These are phyloP conservation scores for Dictyostelium brefeldianum DNA, from an alignment of 78 protist species.

Conservation along the genomic window DNA sequence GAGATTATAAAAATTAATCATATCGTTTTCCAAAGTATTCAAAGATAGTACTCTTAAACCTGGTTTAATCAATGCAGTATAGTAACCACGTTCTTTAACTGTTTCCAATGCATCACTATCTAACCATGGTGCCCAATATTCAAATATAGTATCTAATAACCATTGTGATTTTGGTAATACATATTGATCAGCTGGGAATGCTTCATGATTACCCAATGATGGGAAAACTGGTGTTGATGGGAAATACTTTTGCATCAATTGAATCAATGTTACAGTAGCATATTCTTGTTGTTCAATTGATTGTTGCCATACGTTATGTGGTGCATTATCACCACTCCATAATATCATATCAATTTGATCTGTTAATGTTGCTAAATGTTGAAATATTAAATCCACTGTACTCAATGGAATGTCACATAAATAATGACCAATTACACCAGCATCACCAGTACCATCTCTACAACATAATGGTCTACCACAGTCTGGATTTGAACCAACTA, in stretches of 20 bases:
- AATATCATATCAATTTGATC: constrained; percentile 41
- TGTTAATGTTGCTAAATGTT: not conserved
- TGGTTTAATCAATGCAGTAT: constrained; percentile 7
- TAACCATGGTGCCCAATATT: constrained; percentile 59
- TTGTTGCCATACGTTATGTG: constrained; percentile 67
- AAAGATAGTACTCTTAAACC: constrained; percentile 55
- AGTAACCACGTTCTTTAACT: constrained; percentile 50
- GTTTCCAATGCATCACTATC: constrained; percentile 28
- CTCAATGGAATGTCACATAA: constrained; percentile 56
- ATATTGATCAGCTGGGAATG: constrained; percentile 62
- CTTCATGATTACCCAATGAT: constrained; percentile 64
- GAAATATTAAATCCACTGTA: constrained; percentile 27
- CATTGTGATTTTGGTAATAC: constrained; percentile 53
- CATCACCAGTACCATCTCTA: constrained; percentile 70
- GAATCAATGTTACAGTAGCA: constrained; percentile 29
- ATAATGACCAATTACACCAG: constrained; percentile 57
- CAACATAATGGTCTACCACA: constrained; percentile 80
- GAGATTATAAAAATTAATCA: constrained; percentile 66
- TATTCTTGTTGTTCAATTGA: constrained; percentile 1
- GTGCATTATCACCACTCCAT: constrained; percentile 80
- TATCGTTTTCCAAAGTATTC: constrained; percentile 53
- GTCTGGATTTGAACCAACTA: constrained; percentile 62
- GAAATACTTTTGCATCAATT: constrained; percentile 11
- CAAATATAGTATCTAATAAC: constrained; percentile 37
- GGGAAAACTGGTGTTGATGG: constrained; percentile 64